Conservation (phyloP, 148 eudicot species). For the Vaccinium darrowii region DNA sequence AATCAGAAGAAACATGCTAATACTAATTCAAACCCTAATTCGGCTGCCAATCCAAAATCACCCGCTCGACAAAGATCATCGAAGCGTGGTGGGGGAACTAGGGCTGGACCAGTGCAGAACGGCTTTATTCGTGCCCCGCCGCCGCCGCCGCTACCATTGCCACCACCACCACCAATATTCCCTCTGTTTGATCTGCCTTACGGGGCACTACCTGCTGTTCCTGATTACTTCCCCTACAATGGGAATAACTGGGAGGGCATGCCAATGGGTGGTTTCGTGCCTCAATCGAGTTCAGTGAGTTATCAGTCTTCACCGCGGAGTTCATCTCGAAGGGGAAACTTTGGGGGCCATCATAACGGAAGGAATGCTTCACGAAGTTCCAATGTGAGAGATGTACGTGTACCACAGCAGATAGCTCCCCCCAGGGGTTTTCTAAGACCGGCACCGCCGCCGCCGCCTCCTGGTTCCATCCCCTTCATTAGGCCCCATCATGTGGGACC, state of each 20-base stretch:
- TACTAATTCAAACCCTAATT: conserved; percentile 33
- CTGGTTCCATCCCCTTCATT: conserved; percentile 31
- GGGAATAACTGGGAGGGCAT: conserved; percentile 29
- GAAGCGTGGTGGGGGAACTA: conserved; percentile 40
- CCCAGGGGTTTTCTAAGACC: conserved; percentile 29
- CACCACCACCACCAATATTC: conserved; percentile 43
- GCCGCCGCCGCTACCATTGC: conserved; percentile 27
- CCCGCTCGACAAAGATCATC: conserved; percentile 32
- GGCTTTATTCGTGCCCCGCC: conserved; percentile 26
- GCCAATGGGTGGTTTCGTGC: conserved; percentile 34
- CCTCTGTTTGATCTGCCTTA: conserved; percentile 35
- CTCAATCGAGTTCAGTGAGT: conserved; percentile 30
- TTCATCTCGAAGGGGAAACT: conserved; percentile 39
- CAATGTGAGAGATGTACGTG: conserved; percentile 33
- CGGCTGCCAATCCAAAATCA: conserved; percentile 22
- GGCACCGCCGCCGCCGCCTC: conserved; percentile 32
- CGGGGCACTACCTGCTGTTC: conserved; percentile 21
- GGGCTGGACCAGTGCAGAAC: conserved; percentile 32
- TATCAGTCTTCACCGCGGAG: conserved; percentile 34
- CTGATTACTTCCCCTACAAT: conserved; percentile 25
- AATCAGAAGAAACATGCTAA: conserved; percentile 36
- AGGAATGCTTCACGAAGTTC: conserved; percentile 24
- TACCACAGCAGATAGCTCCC: conserved; percentile 33
- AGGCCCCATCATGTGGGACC: conserved; percentile 27
- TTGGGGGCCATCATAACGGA: conserved; percentile 37